Base-by-base conservation (phyloP, 2,329 filamentous ascomycete genomes). In the Pestalotiopsis sp. region DNA sequence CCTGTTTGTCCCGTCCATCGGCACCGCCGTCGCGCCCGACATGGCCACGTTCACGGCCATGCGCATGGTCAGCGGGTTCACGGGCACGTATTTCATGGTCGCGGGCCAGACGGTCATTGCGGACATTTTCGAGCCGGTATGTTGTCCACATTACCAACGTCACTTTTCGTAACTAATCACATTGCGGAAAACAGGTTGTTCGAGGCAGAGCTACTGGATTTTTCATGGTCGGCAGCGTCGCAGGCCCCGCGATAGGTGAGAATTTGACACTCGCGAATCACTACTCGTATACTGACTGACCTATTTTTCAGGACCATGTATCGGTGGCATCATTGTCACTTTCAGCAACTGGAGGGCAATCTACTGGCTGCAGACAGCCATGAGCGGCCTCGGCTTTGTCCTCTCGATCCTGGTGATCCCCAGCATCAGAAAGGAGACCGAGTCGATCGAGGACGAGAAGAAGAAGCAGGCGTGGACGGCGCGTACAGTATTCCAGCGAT, bases 201-300 rank as follows among this genome's bases (percentile, higher is more conserved):
- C 25, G 65, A 36, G 61, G 64, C 31, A 52, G 79, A 2, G 82
- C 82, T 4, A 78, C 80, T 2, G 82, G 81, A 0, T 82, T 81
- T 70, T 82, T 84, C 67, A 80, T 84, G 76, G 75, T 78, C 41
- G 82, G 82, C 5, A 80, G 78, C 2, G 81, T 84, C 11, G 74
- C 78, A 63, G 83, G 83, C 0, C 81, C 82, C 68, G 81, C 82
- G 13, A 74, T 83, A 67, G 81, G 81, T 82, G 75, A 56, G 65
- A 41, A 20, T n/a, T n/a, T n/a, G n/a, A n/a, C n/a, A n/a, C 20
- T 14, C 38, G 0, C n/a, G 9, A 17, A 23, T 12, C 38, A 27
- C 25, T 17, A 52, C 13, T 41, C 3, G 2, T 31, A 7, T 17
- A 12, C n/a, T 20, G 58, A 5, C 11, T 61, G 11, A 64, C 36